These are phyloP conservation scores for Rhododendron vialii DNA, from an alignment of 148 eudicot species.

Conservation along the genomic window DNA sequence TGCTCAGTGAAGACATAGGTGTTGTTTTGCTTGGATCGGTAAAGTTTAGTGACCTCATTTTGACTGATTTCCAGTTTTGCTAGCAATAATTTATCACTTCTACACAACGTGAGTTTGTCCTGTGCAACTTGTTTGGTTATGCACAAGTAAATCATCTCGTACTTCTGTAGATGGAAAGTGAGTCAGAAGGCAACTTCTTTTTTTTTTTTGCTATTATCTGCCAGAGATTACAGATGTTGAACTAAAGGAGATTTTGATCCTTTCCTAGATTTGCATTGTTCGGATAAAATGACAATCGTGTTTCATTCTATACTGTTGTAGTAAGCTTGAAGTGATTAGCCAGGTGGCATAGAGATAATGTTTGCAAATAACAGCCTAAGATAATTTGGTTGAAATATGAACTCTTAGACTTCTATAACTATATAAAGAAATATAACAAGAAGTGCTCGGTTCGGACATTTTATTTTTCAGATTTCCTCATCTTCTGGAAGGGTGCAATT, in stretches of 20 bases:
- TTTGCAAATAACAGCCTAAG: neutral
- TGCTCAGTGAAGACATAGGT: constrained; percentile 57
- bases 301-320: neutral
- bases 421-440: neutral
- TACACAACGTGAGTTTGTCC: neutral
- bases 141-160: neutral
- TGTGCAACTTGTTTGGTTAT: constrained; percentile 1
- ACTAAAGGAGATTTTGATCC: neutral
- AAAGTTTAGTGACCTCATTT: constrained; percentile 37
- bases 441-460: neutral
- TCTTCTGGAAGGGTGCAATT: constrained; percentile 75
- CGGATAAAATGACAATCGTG: neutral
- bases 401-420: neutral
- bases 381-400: neutral
- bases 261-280: neutral
- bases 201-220: neutral
- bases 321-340: neutral
- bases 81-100: neutral
- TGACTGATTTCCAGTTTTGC: neutral
- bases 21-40: constrained; percentile 60
- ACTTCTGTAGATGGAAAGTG: neutral
- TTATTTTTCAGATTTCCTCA: constrained; percentile 48
- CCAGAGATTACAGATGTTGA: neutral
- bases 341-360: neutral
- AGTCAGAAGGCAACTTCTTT: neutral